Conservation (phyloP, 2,329 filamentous ascomycete species). For the Monosporascus cannonballus region DNA sequence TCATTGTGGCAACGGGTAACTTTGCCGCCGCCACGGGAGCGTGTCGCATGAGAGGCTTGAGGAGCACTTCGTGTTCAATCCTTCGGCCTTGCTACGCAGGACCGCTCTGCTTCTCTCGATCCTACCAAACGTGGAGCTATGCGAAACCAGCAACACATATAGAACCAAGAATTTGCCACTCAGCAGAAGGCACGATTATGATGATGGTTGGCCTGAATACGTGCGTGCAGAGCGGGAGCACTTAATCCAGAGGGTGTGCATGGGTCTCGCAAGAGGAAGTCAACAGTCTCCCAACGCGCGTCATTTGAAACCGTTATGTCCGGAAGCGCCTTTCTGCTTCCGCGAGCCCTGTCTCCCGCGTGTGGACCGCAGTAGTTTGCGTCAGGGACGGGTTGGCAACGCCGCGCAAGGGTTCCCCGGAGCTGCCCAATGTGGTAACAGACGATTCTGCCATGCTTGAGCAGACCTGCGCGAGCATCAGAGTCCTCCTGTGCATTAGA, state of each 20-base stretch:
- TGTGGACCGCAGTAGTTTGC: constrained; percentile 28
- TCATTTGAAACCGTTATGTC: constrained; percentile 31
- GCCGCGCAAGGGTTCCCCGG: constrained; percentile 13
- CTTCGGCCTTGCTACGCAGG: too few relatives aligned
- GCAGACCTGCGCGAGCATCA: neutral
- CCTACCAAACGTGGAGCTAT: too few relatives aligned
- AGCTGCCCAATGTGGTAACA: constrained; percentile 20
- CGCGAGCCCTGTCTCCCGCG: constrained; percentile 33
- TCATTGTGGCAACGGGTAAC: too few relatives aligned
- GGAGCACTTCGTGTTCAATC: too few relatives aligned
- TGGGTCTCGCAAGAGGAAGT: too few relatives aligned
- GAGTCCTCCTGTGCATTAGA: neutral
- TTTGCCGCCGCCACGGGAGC: neutral
- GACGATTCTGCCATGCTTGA: constrained; percentile 8
- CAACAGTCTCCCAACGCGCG: constrained; percentile 23
- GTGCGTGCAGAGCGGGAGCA: constrained; percentile 5
- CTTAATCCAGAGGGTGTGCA: constrained; percentile 21
- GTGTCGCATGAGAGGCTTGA: neutral
- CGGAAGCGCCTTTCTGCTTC: constrained; percentile 33
- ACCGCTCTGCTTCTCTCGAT: too few relatives aligned
- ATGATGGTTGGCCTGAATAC: too few relatives aligned
- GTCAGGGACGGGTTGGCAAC: constrained; percentile 25
- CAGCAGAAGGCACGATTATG: too few relatives aligned
- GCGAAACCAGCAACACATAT: too few relatives aligned
- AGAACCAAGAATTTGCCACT: too few relatives aligned